These are phyloP conservation scores for Cyclotella kingstonii DNA, from an alignment of 108 stramenopile species.

Conservation along the genomic window DNA sequence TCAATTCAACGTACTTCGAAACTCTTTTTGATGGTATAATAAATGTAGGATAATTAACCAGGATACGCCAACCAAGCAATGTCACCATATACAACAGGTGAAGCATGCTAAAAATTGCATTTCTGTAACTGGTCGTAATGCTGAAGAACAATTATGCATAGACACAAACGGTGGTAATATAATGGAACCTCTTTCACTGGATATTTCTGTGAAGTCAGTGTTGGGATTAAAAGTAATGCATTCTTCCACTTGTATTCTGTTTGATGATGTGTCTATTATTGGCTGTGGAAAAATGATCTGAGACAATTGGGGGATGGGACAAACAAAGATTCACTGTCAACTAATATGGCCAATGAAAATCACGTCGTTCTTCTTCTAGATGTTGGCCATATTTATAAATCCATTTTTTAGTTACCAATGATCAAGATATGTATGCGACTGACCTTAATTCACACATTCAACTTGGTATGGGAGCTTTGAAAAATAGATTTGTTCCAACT, in stretches of 20 bases:
- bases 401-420: constrained; percentile 29
- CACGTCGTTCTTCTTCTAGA: constrained; percentile 19
- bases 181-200: constrained; percentile 16
- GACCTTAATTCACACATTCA: constrained; percentile 36
- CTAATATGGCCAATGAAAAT: constrained; percentile 8
- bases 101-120: constrained; percentile 17
- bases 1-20: no score
- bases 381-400: constrained; percentile 27
- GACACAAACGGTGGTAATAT: constrained; percentile 31
- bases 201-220: constrained; percentile 11
- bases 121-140: constrained; percentile 39
- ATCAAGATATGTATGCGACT: constrained; percentile 27
- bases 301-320: constrained; percentile 42
- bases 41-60: no score
- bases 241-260: constrained; percentile 36
- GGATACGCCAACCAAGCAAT: no score
- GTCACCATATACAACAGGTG: no score
- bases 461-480: constrained; percentile 32
- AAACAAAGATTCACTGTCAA: constrained; percentile 17
- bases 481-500: constrained; percentile 34
- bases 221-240: constrained; percentile 25
- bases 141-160: constrained; percentile 34
- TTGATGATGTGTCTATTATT: constrained; percentile 42
- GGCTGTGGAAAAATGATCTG: constrained; percentile 51
- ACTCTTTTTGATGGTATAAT: no score